phyloP scores from a whole-genome alignment of 208 protist genomes.

The Crithidia thermophila region DNA sequence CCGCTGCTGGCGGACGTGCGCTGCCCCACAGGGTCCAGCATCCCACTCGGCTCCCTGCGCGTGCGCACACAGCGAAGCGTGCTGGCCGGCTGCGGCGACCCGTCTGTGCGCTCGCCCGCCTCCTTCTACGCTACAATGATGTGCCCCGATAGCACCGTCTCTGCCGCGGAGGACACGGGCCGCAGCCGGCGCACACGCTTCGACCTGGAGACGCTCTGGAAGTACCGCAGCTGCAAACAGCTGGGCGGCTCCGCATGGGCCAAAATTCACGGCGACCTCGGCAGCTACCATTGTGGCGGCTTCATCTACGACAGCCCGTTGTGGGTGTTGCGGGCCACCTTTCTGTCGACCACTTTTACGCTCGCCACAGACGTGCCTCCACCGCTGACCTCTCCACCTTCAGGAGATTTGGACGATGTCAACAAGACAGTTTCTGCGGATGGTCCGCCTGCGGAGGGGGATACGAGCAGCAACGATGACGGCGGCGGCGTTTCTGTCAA shows the following conservation, averaged over 20 bases:
- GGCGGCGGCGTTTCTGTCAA: background rate
- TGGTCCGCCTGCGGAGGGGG: background rate
- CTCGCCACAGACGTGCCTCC: too few species aligned
- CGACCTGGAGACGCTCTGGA: constrained; percentile 24
- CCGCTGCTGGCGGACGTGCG: constrained; percentile 22
- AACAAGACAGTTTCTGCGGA: too few species aligned
- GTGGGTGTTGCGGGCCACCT: constrained; percentile 15
- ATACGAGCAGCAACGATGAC: background rate
- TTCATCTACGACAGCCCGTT: constrained; percentile 52
- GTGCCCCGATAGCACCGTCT: constrained; percentile 3
- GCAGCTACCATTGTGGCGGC: constrained; percentile 57
- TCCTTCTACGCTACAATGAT: constrained; percentile 10
- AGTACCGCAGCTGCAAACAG: constrained; percentile 30
- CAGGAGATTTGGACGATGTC: too few species aligned
- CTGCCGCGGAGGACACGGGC: constrained; percentile 6
- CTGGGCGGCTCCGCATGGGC: constrained; percentile 17
- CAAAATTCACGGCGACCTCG: constrained; percentile 12
- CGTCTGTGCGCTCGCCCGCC: background rate
- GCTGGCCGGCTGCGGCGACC: background rate
- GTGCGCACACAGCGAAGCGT: constrained; percentile 39
- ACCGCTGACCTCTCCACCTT: too few species aligned
- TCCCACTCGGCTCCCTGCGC: constrained; percentile 36
- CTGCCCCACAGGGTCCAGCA: constrained; percentile 25
- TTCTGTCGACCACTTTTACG: background rate
- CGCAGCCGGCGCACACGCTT: constrained; percentile 12